phyloP scores from a whole-genome alignment of 495 filamentous ascomycete genomes.

The Lasiosphaeria miniovina region DNA sequence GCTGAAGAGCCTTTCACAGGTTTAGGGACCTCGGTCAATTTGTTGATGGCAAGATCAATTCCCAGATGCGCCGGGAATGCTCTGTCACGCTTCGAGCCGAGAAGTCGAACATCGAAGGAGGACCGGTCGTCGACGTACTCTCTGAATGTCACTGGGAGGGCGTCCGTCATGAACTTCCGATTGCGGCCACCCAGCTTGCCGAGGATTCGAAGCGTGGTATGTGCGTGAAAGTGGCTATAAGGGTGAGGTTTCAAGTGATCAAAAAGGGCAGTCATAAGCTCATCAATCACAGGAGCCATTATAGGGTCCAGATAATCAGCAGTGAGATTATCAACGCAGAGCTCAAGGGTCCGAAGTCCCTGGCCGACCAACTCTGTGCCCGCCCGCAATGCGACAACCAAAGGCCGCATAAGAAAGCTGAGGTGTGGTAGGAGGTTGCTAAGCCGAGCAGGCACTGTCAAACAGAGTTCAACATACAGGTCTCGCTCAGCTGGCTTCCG shows the following conservation, averaged over 20 bases:
- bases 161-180: conserved; percentile 86
- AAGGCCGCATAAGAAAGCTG: conserved; percentile 93
- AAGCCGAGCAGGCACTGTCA: conserved; percentile 91
- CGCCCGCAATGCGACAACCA: conserved; percentile 88
- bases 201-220: conserved; percentile 97
- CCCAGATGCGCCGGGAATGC: conserved; percentile 83
- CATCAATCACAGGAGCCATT: conserved; percentile 98
- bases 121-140: conserved; percentile 80
- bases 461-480: conserved; percentile 92
- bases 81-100: conserved; percentile 81
- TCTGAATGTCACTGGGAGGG: conserved; percentile 74
- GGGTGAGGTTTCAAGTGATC: conserved; percentile 88
- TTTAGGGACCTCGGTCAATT: conserved; percentile 75
- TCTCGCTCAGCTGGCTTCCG: conserved; percentile 87
- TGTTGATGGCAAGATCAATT: conserved; percentile 82
- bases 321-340: conserved; percentile 97
- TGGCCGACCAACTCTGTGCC: conserved; percentile 93
- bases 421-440: conserved; percentile 97
- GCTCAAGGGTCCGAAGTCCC: conserved; percentile 86
- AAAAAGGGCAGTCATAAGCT: conserved; percentile 94
- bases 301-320: conserved; percentile 98
- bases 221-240: conserved; percentile 93
- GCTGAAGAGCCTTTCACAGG: conserved; percentile 33
- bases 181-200: conserved; percentile 97
- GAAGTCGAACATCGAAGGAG: conserved; percentile 83